phyloP scores from a whole-genome alignment of 2,329 filamentous ascomycete species.

The Colletotrichum simmondsii region DNA sequence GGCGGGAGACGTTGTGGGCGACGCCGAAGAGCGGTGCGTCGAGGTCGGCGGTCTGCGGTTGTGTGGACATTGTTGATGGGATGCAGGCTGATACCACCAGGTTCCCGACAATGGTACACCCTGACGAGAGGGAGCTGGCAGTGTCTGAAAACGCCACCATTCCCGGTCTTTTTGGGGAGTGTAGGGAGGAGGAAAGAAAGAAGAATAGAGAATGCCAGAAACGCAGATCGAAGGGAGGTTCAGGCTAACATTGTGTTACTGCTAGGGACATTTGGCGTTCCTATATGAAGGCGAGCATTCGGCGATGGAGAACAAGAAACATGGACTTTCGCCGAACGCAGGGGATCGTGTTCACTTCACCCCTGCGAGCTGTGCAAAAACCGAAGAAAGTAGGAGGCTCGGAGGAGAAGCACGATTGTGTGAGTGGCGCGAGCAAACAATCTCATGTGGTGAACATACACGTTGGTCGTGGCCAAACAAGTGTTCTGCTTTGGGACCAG shows the following conservation, averaged over 20 bases:
- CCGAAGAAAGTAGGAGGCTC: background rate
- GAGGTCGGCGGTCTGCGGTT: constrained; percentile 1
- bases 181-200: too few species aligned
- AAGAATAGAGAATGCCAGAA: background rate
- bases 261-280: background rate
- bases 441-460: background rate
- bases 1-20: constrained; percentile 20
- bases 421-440: background rate
- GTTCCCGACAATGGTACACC: background rate
- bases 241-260: background rate
- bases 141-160: background rate
- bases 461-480: background rate
- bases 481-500: background rate
- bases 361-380: background rate
- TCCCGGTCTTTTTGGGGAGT: background rate
- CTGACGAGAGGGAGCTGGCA: background rate
- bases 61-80: background rate
- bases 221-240: background rate
- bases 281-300: background rate
- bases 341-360: background rate
- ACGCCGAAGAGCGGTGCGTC: constrained; percentile 31
- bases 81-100: background rate
- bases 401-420: background rate
- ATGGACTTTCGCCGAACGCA: background rate
- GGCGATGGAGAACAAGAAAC: background rate